Evolutionary conservation across 495 filamentous ascomycete species (phyloP).

Genomic region (Niebla homalea): DNA sequence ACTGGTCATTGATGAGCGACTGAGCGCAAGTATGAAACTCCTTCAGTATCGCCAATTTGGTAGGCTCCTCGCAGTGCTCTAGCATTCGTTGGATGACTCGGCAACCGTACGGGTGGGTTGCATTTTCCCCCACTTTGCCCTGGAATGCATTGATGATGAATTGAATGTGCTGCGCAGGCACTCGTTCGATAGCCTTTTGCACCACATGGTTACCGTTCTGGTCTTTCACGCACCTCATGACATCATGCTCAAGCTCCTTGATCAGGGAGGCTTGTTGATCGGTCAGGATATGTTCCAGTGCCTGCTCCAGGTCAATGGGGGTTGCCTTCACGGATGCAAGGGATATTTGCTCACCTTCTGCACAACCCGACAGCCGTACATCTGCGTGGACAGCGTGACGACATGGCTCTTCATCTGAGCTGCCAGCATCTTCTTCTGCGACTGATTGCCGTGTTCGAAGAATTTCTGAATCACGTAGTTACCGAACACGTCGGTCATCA

Average conservation of each 20-base stretch:
- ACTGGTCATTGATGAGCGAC: conserved; percentile 73
- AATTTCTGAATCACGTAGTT: conserved; percentile 99
- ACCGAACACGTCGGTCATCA: conserved; percentile 95
- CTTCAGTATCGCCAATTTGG: conserved; percentile 55
- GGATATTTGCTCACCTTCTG: conserved; percentile 52
- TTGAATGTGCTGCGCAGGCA: conserved; percentile 67
- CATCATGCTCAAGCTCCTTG: conserved; percentile 65
- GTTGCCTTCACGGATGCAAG: conserved; percentile 6
- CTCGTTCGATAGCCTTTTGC: conserved; percentile 84
- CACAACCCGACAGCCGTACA: conserved; percentile 93
- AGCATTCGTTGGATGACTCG: conserved; percentile 88
- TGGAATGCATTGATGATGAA: conserved; percentile 82
- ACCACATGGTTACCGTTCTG: conserved; percentile 96
- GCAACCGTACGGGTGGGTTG: conserved; percentile 77
- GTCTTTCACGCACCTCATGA: conserved; percentile 71
- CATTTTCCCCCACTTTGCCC: conserved; percentile 63
- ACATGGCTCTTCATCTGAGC: conserved; percentile 79
- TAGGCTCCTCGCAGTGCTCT: conserved; percentile 64
- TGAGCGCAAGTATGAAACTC: conserved; percentile 66
- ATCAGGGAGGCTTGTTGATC: conserved; percentile 82
- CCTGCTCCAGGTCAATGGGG: conserved; percentile 36
- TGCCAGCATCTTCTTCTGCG: conserved; percentile 79
- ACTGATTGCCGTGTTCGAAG: conserved; percentile 91
- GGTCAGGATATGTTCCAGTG: conserved; percentile 78
- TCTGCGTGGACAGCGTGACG: conserved; percentile 64